phyloP scores from a whole-genome alignment of 2,329 filamentous ascomycete species.

The Ophiostoma tasmaniense region DNA sequence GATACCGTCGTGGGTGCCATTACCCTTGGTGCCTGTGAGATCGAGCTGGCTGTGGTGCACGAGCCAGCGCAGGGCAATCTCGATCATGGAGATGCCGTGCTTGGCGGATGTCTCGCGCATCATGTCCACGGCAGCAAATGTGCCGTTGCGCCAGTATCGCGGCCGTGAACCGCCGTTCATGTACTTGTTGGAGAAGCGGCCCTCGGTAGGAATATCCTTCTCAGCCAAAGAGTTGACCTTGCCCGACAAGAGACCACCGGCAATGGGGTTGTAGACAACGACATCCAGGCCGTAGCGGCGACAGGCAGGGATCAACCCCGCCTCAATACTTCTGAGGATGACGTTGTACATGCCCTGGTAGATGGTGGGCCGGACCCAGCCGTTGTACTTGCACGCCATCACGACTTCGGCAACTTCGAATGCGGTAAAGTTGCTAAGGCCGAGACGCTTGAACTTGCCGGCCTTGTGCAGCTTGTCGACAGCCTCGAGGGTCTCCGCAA shows the following conservation, averaged over 20 bases:
- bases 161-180: slow-evolving; percentile 36
- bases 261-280: slow-evolving; percentile 63
- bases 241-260: slow-evolving; percentile 61
- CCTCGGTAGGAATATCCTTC: slow-evolving; percentile 45
- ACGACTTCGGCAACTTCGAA: slow-evolving; percentile 71
- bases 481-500: slow-evolving; percentile 56
- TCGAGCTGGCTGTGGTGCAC: slow-evolving; percentile 54
- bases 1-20: slow-evolving; percentile 39
- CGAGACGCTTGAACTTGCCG: slow-evolving; percentile 64
- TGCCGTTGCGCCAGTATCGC: slow-evolving; percentile 56
- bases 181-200: slow-evolving; percentile 56
- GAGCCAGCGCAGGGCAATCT: slow-evolving; percentile 61
- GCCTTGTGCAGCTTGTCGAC: slow-evolving; percentile 60
- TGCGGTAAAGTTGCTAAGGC: slow-evolving; percentile 63
- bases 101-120: slow-evolving; percentile 56
- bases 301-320: slow-evolving; percentile 57
- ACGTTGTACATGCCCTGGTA: slow-evolving; percentile 71
- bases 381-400: slow-evolving; percentile 56
- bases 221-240: slow-evolving; percentile 33
- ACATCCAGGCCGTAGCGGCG: slow-evolving; percentile 60
- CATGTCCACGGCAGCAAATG: slow-evolving; percentile 48
- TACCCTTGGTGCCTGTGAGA: slow-evolving; percentile 22
- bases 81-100: slow-evolving; percentile 55
- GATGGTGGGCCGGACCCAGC: slow-evolving; percentile 62
- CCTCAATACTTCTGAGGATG: slow-evolving; percentile 41